Percentiles rank a stretch among this genome's conserved stretches.
Conservation (phyloP, 2,329 filamentous ascomycete genomes). For the Nemania bipapillata region DNA sequence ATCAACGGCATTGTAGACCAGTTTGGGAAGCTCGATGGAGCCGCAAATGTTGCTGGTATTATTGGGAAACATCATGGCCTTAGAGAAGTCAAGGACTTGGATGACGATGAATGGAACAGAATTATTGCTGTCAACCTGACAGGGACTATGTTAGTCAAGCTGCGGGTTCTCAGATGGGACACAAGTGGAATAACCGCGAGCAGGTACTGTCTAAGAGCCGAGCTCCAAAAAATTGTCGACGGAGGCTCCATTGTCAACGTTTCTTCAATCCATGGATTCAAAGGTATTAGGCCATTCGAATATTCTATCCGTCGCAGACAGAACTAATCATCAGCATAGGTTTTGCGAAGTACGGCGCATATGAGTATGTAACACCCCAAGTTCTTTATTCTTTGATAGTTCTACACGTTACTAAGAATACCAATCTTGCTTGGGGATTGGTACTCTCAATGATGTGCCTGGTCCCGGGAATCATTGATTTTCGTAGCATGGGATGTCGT, state of each 20-base stretch:
- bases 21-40: conserved; percentile 65
- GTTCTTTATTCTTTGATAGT: conserved; percentile 7
- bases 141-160: conserved; percentile 56
- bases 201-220: conserved; percentile 59
- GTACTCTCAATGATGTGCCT: not conserved
- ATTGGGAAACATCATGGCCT: conserved; percentile 59
- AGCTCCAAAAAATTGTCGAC: conserved; percentile 58
- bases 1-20: conserved; percentile 58
- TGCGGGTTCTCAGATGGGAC: not conserved
- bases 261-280: conserved; percentile 63
- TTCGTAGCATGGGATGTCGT: not conserved
- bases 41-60: conserved; percentile 65
- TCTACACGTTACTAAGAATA: not conserved
- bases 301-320: conserved; percentile 35
- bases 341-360: conserved; percentile 55
- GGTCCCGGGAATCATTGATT: not conserved
- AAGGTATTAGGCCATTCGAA: conserved; percentile 53
- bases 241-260: conserved; percentile 70
- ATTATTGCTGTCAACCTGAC: conserved; percentile 63
- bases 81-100: conserved; percentile 56
- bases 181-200: conserved; percentile 30
- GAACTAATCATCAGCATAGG: conserved; percentile 49
- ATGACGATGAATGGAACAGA: conserved; percentile 61
- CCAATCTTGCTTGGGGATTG: not conserved
- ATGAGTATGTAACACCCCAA: conserved; percentile 44